Evolutionary conservation across 805 yeast genomes (phyloP), one percentile per base, ranked within the genome.

Genomic region (Dipodascus albidus): DNA sequence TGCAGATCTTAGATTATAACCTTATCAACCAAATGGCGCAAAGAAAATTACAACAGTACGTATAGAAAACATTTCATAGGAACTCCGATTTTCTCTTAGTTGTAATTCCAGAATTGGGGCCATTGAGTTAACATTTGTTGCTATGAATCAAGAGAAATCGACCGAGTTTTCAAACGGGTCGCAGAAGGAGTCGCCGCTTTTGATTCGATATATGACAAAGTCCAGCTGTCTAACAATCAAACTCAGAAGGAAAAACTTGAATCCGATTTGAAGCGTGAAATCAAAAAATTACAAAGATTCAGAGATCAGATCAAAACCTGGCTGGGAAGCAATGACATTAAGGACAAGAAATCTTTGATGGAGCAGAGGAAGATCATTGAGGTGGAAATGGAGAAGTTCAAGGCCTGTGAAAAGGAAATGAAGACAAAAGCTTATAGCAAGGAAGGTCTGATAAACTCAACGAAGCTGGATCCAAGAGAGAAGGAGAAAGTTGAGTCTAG

Each of bases 301-400:
- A 79, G 98, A 66, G 99, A 91, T 68, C 98, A 89, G 71, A 87
- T 91, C 62, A 91, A 91, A 71, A 85, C 86, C 54, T 91, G 99
- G 99, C 71, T 89, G 66, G 81, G 91, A 47, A 90, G 91, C 60
- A 86, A 83, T 60, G 95, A 90, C 58, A 89, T 90, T 49, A 89
- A 95, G 67, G 95, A 91, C 62, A 93, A 88, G 66, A 86, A 85
- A 62, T 78, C 82, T 50, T 72, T 87, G 58, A 74, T 83, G 54
- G 97, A 91, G 62, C 85, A 89, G 63, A 74, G 93, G 57, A 73
- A 76, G 60, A 64, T 80, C 51, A 85, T 85, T 59, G 78, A 70
- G 58, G 63, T 67, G 55, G 76, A 93, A 57, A 91, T 91, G 99
- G 99, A 91, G 69, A 79, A 89, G 62, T 93, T 91, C 71, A 93